These are phyloP conservation scores for Quercus cerris DNA, from an alignment of 306 rosid species.

Conservation along the genomic window DNA sequence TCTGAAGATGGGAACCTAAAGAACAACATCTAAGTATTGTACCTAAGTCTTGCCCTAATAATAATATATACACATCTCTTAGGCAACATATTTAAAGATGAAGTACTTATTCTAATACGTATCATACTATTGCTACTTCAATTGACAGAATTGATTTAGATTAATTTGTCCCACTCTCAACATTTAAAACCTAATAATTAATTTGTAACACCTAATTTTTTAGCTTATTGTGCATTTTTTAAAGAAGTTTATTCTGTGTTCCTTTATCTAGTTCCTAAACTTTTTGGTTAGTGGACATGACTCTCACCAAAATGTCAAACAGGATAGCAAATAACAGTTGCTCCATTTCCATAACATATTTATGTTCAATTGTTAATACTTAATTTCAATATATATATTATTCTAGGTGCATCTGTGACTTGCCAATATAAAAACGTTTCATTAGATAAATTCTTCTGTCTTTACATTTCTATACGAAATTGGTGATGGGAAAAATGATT, in stretches of 20 bases:
- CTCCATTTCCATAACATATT: not conserved
- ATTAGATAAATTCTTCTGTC: not conserved
- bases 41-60: no score
- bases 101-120: not conserved
- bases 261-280: not conserved
- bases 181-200: not conserved
- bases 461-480: not conserved
- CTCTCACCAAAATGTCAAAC: not conserved
- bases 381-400: not conserved
- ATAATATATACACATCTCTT: not conserved
- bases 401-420: no score
- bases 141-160: not conserved
- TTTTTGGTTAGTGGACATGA: not conserved
- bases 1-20: accelerated
- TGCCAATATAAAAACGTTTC: no score
- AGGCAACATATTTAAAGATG: not conserved
- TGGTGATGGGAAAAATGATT: not conserved
- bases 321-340: not conserved
- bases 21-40: accelerated
- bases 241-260: not conserved
- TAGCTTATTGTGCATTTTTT: not conserved
- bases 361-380: not conserved
- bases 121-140: not conserved
- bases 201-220: not conserved
- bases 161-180: not conserved